These are phyloP conservation scores for Centella asiatica DNA, from an alignment of 129 eudicot species.

Conservation along the genomic window DNA sequence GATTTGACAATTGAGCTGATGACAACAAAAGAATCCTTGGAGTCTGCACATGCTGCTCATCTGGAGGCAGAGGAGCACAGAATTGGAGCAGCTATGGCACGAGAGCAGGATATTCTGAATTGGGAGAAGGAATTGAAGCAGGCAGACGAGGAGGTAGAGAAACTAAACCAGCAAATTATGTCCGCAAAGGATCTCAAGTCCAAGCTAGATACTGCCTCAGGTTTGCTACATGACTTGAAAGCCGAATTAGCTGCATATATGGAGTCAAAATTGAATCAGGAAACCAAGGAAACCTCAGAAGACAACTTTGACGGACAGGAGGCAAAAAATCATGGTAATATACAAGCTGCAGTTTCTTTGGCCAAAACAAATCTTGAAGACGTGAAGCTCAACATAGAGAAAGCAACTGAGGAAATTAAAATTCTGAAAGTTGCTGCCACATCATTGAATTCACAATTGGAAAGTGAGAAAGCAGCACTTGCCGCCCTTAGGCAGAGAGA, in stretches of 20 bases:
- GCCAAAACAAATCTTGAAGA: conserved; percentile 73
- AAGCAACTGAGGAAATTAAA: conserved; percentile 59
- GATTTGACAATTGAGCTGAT: conserved; percentile 75
- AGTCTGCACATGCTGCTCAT: conserved; percentile 87
- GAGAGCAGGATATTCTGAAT: conserved; percentile 57
- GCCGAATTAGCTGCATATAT: conserved; percentile 70
- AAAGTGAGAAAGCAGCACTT: conserved; percentile 58
- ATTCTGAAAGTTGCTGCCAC: conserved; percentile 58
- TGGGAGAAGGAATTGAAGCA: conserved; percentile 77
- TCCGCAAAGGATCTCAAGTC: conserved; percentile 48
- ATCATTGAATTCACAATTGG: conserved; percentile 59
- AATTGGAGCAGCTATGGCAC: conserved; percentile 68
- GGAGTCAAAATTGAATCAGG: conserved; percentile 52
- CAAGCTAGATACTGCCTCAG: conserved; percentile 53
- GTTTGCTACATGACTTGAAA: conserved; percentile 53
- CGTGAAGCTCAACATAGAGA: conserved; percentile 51
- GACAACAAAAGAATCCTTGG: conserved; percentile 66
- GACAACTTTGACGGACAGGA: conserved; percentile 8
- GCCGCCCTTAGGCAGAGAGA: conserved; percentile 65
- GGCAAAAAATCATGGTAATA: conserved; percentile 28
- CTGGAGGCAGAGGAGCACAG: conserved; percentile 92
- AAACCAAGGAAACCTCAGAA: conserved; percentile 16
- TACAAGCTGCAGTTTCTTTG: conserved; percentile 34
- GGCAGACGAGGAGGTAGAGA: conserved; percentile 65
- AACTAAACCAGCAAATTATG: conserved; percentile 34